These are phyloP conservation scores for Ophiocytium majus DNA, from an alignment of 352 stramenopile species.

Conservation along the genomic window DNA sequence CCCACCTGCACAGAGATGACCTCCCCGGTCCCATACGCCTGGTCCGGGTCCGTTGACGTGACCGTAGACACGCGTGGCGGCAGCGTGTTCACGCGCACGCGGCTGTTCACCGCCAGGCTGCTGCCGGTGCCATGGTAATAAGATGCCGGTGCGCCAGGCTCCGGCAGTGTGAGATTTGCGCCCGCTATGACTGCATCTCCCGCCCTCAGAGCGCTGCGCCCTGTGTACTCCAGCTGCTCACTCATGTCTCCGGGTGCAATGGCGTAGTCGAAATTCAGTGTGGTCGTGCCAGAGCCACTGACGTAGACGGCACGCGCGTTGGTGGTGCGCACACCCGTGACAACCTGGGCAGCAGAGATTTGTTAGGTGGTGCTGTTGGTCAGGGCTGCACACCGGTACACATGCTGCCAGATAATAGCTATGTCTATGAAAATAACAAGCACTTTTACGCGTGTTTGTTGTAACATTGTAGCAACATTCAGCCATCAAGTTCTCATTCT, in stretches of 20 bases:
- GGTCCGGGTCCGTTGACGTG: slow-evolving; percentile 34
- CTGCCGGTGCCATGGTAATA: slow-evolving; percentile 38
- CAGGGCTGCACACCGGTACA: neutral
- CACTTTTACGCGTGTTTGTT: too few relatives aligned
- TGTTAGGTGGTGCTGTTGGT: neutral
- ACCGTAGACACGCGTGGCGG: slow-evolving; percentile 34
- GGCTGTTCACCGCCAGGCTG: slow-evolving; percentile 35
- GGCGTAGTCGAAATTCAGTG: slow-evolving; percentile 36
- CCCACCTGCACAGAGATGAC: slow-evolving; percentile 44
- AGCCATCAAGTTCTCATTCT: too few relatives aligned
- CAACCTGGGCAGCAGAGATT: neutral
- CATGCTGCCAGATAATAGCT: neutral
- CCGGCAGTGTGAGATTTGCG: slow-evolving; percentile 39
- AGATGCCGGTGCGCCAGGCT: slow-evolving; percentile 21
- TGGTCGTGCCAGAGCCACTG: slow-evolving; percentile 36
- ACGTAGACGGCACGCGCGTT: slow-evolving; percentile 34
- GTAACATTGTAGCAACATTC: too few relatives aligned
- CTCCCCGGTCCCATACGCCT: slow-evolving; percentile 44
- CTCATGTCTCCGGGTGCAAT: slow-evolving; percentile 32
- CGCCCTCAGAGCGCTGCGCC: neutral
- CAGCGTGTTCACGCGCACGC: slow-evolving; percentile 30
- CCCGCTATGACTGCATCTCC: neutral
- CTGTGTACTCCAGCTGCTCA: slow-evolving; percentile 6
- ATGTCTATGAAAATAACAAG: too few relatives aligned
- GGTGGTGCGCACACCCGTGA: neutral